Percentiles rank a stretch among this genome's conserved stretches.
phyloP scores from a whole-genome alignment of 129 eudicot species.

The Lactuca sativa region DNA sequence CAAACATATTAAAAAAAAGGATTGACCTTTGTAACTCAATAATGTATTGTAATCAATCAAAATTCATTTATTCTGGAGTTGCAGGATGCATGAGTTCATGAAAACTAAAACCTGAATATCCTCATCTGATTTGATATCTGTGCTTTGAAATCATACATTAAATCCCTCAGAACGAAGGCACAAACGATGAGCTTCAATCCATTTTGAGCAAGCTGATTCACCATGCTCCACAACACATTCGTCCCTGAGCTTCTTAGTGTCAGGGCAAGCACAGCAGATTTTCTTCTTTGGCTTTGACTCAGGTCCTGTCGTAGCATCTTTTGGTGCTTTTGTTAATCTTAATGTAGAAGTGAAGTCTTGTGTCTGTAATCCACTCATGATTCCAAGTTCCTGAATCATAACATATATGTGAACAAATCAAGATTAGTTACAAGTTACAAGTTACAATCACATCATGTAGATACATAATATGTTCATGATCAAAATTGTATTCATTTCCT shows the following conservation, averaged over 20 bases:
- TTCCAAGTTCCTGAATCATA: constrained; percentile 24
- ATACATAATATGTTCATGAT: no score
- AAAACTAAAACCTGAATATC: constrained; percentile 2
- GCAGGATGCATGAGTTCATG: constrained; percentile 3
- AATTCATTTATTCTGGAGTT: constrained; percentile 30
- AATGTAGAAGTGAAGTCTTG: constrained; percentile 43
- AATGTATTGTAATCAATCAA: constrained; percentile 15
- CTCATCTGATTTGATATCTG: not conserved
- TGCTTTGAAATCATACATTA: constrained; percentile 46
- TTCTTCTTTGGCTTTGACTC: constrained; percentile 92
- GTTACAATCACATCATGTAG: no score
- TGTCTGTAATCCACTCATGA: constrained; percentile 54
- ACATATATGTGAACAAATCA: not conserved
- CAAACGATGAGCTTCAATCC: constrained; percentile 89
- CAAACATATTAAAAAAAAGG: constrained; percentile 8
- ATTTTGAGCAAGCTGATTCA: constrained; percentile 78
- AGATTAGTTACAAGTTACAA: no score
- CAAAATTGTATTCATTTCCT: no score
- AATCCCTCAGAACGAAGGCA: constrained; percentile 94
- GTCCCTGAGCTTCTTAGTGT: constrained; percentile 89
- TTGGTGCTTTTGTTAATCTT: constrained; percentile 37
- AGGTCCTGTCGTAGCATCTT: constrained; percentile 18
- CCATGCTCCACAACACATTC: constrained; percentile 93
- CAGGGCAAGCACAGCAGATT: constrained; percentile 96
- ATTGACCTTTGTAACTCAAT: constrained; percentile 24